Conservation (phyloP, 495 filamentous ascomycete genomes). For the Aspergillus indologenus region DNA sequence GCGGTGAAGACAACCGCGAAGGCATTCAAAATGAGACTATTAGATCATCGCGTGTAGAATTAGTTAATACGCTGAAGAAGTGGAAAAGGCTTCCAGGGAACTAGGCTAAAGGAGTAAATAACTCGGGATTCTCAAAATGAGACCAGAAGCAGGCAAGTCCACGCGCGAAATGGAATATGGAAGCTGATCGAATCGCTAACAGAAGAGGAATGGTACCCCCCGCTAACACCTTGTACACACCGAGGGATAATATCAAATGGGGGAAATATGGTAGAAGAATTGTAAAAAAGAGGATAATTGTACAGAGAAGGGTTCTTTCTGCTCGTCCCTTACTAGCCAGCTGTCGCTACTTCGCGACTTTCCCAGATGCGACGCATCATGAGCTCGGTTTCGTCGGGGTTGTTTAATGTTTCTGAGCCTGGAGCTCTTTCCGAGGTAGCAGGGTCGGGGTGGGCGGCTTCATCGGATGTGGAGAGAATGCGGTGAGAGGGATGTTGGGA, state of each 20-base stretch:
- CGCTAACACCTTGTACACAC: too few species aligned
- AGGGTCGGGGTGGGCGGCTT: conserved; percentile 22
- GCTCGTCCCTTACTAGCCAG: conserved; percentile 21
- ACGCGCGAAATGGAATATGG: too few species aligned
- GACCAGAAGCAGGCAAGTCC: too few species aligned
- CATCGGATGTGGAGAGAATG: conserved; percentile 42
- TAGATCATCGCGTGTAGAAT: too few species aligned
- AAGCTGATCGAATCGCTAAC: too few species aligned
- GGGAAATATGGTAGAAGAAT: conserved; percentile 1
- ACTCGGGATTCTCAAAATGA: too few species aligned
- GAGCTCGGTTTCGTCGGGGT: conserved; percentile 34
- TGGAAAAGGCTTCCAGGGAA: too few species aligned
- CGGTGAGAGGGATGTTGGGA: conserved; percentile 39
- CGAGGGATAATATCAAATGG: not conserved
- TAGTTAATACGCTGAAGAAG: too few species aligned
- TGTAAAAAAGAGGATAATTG: not conserved
- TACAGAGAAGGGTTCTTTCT: not conserved
- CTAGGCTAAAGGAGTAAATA: too few species aligned
- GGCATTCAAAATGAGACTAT: too few species aligned
- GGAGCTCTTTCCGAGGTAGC: conserved; percentile 24
- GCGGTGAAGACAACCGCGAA: too few species aligned
- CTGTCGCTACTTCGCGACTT: conserved; percentile 42
- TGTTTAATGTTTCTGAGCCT: conserved; percentile 18
- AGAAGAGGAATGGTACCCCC: too few species aligned
- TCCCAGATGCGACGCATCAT: conserved; percentile 51